These are phyloP conservation scores for Basidiobolus meristosporus DNA, from an alignment of 371 early-diverging fungal genomes.

Conservation along the genomic window DNA sequence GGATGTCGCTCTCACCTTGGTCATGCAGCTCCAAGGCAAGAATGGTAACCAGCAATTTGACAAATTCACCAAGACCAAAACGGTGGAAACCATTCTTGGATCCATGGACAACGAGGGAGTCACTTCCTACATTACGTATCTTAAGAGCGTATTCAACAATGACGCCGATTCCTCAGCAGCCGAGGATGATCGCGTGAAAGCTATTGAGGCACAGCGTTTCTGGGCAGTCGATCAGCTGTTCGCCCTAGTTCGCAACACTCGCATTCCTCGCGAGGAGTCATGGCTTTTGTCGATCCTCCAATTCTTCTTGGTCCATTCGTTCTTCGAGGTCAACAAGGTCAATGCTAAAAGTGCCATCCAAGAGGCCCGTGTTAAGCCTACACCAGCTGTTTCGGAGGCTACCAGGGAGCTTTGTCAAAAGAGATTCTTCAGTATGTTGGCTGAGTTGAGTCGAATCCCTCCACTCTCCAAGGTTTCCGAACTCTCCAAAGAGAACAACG, in stretches of 20 bases:
- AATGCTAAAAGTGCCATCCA: too few relatives aligned
- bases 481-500: too few relatives aligned
- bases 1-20: constrained; percentile 21
- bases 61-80: constrained; percentile 46
- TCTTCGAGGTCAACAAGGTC: too few relatives aligned
- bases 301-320: too few relatives aligned
- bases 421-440: too few relatives aligned
- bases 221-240: constrained; percentile 74
- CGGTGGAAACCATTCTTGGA: constrained; percentile 50
- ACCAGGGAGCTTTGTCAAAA: too few relatives aligned
- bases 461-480: too few relatives aligned
- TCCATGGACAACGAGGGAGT: constrained; percentile 47
- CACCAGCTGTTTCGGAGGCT: too few relatives aligned
- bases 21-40: constrained; percentile 15
- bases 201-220: constrained; percentile 29
- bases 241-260: constrained; percentile 39
- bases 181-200: constrained; percentile 9
- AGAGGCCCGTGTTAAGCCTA: too few relatives aligned
- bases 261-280: constrained; percentile 49
- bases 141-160: constrained; percentile 39
- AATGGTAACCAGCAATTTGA: constrained; percentile 31
- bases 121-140: constrained; percentile 42
- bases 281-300: constrained; percentile 38
- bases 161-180: constrained; percentile 8
- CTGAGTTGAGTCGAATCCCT: too few relatives aligned